Evolutionary conservation across 257 asterid genomes (phyloP).

Genomic region (Leonotis leonurus): DNA sequence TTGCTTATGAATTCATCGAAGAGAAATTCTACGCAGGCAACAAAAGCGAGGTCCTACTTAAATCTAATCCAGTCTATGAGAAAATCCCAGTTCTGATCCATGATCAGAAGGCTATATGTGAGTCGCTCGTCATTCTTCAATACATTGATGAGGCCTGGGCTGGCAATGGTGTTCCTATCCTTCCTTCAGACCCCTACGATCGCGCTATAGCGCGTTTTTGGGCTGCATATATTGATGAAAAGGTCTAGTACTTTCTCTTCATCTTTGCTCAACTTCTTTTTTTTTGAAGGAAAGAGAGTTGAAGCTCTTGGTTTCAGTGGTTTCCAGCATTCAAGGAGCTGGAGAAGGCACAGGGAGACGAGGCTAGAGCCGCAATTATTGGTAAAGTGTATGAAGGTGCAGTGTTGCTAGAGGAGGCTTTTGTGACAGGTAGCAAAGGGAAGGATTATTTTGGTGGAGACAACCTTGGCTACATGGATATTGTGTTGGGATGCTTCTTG

Average conservation of each 20-base stretch:
- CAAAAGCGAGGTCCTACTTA: constrained; percentile 28
- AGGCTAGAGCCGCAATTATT: constrained; percentile 18
- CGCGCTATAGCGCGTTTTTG: constrained; percentile 31
- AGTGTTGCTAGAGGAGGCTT: constrained; percentile 45
- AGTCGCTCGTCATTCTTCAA: constrained; percentile 27
- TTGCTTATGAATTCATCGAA: constrained; percentile 18
- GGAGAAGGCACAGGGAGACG: constrained; percentile 32
- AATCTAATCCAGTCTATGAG: constrained; percentile 31
- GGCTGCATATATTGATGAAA: constrained; percentile 32
- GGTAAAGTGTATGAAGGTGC: constrained; percentile 31
- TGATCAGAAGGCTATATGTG: constrained; percentile 21
- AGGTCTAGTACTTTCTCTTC: constrained; percentile 18
- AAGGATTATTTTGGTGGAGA: constrained; percentile 49
- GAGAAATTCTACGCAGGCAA: constrained; percentile 11
- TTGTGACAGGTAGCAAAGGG: constrained; percentile 44
- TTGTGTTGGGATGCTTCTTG: constrained; percentile 48
- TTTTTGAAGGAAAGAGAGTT: neutral
- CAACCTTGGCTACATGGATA: constrained; percentile 44
- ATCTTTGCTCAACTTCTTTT: neutral
- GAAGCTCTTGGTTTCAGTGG: constrained; percentile 38
- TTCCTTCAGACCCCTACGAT: constrained; percentile 32
- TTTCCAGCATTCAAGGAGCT: constrained; percentile 37
- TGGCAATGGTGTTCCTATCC: constrained; percentile 10
- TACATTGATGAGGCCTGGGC: constrained; percentile 33
- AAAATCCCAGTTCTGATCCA: constrained; percentile 30